phyloP scores from a whole-genome alignment of 2,329 filamentous ascomycete species.

The Cercospora sojina region DNA sequence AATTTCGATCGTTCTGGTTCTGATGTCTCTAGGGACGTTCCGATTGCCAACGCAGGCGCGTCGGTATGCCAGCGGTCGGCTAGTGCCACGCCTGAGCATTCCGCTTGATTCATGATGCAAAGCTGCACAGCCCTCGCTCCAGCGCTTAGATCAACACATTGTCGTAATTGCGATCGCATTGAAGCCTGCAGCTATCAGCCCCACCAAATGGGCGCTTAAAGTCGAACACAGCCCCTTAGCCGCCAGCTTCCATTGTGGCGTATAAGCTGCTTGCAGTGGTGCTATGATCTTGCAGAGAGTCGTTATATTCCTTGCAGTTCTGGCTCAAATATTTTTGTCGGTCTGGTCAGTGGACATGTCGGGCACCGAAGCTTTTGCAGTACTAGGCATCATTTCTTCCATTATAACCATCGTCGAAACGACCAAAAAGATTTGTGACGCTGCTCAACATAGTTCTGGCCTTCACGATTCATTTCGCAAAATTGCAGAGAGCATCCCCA shows the following conservation, averaged over 20 bases:
- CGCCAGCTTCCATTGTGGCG: not conserved
- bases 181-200: not conserved
- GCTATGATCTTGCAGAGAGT: not conserved
- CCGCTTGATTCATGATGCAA: not conserved
- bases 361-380: slow-evolving; percentile 4
- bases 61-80: not conserved
- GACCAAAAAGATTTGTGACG: slow-evolving; percentile 1
- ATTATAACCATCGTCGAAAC: slow-evolving; percentile 3
- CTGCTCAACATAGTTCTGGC: not conserved
- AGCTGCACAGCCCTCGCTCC: not conserved
- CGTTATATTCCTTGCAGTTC: not conserved
- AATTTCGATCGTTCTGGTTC: not conserved
- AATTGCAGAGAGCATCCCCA: slow-evolving; percentile 1
- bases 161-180: not conserved
- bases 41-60: not conserved
- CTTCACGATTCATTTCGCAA: slow-evolving; percentile 2
- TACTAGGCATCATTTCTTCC: slow-evolving; percentile 3
- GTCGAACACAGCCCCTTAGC: not conserved
- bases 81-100: not conserved
- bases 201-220: not conserved
- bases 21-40: not conserved
- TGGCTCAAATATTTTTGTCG: not conserved
- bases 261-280: not conserved
- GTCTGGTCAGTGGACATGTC: not conserved
- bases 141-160: not conserved